Evolutionary conservation across 148 eudicot species (phyloP), one percentile per base, ranked within the genome.

Genomic region (Rhododendron mucronatum): DNA sequence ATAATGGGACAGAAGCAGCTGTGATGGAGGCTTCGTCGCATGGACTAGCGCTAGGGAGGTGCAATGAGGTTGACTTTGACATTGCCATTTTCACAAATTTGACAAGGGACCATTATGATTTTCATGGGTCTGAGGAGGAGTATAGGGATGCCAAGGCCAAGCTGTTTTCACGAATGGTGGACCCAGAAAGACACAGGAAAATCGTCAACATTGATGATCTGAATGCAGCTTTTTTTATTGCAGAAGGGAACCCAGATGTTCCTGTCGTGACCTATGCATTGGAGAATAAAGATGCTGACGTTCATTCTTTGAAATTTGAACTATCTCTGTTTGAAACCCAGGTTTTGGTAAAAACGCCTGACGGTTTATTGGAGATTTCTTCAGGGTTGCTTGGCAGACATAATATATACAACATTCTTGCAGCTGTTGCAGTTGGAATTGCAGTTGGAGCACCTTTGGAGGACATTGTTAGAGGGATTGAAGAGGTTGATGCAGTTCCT

Each of bases 361-460:
- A 92, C 77, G 99, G 99, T 20, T 93, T 97, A 30, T 90, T 97
- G 93, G 99, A 97, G 89, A 97, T 97, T 51, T 97, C 99, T 13
- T 97, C 98, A 7, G 99, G 99, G 48, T 91, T 97, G 92, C 95
- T 95, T 67, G 98, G 99, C 61, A 95, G 91, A 89, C 96, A 93
- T 87, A 94, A 95, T 77, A 92, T 97, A 37, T 97, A 93, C 87
- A 94, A 94, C 89, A 95, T 97, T 78, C 96, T 97, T 83, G 98
- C 98, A 41, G 95, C 98, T 45, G 96, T 97, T 81, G 94, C 98
- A 33, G 99, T 95, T 87, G 99, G 99, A 75, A 89, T 97, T 86
- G 98, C 98, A 13, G 99, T 97, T 78, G 98, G 96, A 73, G 98
- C 98, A n/a, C 98, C 98, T 1, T 92, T 97, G 90, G 98, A 95